Evolutionary conservation across 2,329 filamentous ascomycete genomes (phyloP).

Genomic region (Calycina herbarum): DNA sequence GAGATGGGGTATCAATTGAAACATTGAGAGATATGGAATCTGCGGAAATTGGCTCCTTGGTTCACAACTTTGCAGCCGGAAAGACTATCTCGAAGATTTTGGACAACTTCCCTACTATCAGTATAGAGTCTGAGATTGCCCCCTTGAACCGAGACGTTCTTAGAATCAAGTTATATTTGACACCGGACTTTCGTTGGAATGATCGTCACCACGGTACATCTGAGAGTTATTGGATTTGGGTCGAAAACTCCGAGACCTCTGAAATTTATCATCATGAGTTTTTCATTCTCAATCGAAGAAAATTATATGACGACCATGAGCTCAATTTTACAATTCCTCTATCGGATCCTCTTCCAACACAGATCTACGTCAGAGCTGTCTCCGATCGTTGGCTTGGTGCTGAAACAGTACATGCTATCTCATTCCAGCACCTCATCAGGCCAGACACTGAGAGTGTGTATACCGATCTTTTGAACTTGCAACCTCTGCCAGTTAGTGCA

Average conservation of each 20-base stretch:
- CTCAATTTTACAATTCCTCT: constrained; percentile 96
- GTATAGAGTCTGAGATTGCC: constrained; percentile 90
- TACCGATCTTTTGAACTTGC: constrained; percentile 87
- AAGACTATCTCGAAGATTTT: constrained; percentile 77
- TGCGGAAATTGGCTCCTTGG: constrained; percentile 83
- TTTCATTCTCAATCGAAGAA: constrained; percentile 87
- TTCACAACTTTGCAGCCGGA: constrained; percentile 89
- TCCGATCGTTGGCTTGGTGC: constrained; percentile 96
- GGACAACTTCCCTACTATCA: constrained; percentile 88
- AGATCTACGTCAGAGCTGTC: constrained; percentile 93
- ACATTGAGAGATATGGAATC: constrained; percentile 89
- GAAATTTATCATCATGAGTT: constrained; percentile 98
- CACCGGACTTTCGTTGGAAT: constrained; percentile 92
- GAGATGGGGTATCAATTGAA: constrained; percentile 74
- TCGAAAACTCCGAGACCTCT: constrained; percentile 95
- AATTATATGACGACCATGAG: constrained; percentile 94
- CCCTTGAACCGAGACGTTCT: constrained; percentile 93
- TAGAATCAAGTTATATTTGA: constrained; percentile 82
- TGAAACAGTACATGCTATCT: constrained; percentile 92
- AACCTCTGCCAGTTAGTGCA: constrained; percentile 83
- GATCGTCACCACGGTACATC: constrained; percentile 91
- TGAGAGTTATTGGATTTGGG: constrained; percentile 98
- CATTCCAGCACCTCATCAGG: constrained; percentile 95
- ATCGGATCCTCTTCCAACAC: constrained; percentile 86
- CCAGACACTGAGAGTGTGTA: constrained; percentile 98